phyloP scores from a whole-genome alignment of 2,329 filamentous ascomycete species.

The Nothophaeocryptopus gaeumannii region DNA sequence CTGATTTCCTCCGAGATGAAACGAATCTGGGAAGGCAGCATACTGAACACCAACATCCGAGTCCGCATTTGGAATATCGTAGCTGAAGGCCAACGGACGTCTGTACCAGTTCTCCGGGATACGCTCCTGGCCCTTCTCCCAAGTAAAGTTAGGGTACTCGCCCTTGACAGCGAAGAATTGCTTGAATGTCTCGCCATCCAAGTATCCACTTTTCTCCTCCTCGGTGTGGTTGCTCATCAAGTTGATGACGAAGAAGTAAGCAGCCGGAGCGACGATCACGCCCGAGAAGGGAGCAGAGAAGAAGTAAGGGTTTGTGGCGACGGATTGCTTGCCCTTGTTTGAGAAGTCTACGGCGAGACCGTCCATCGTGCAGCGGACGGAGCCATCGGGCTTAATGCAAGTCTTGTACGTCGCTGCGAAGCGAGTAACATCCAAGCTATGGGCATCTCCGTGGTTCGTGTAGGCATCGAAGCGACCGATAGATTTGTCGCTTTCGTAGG shows the following conservation, averaged over 20 bases:
- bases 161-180: constrained; percentile 27
- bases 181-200: constrained; percentile 26
- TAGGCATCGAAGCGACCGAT: constrained; percentile 26
- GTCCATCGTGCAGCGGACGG: constrained; percentile 21
- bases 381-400: constrained; percentile 14
- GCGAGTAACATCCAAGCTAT: constrained; percentile 22
- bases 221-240: constrained; percentile 28
- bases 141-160: constrained; percentile 24
- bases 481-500: constrained; percentile 34
- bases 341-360: constrained; percentile 17
- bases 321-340: constrained; percentile 23
- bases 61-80: constrained; percentile 2
- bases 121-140: constrained; percentile 25
- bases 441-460: constrained; percentile 26
- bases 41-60: constrained; percentile 14
- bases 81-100: not conserved
- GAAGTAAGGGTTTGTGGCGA: constrained; percentile 34
- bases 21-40: constrained; percentile 27
- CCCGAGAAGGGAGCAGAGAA: constrained; percentile 31
- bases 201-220: constrained; percentile 23
- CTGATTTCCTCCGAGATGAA: constrained; percentile 37
- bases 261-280: constrained; percentile 25
- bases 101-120: constrained; percentile 30
- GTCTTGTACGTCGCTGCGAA: constrained; percentile 22
- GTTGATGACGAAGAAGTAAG: constrained; percentile 31